Base-by-base conservation (phyloP, 2,329 filamentous ascomycete genomes). In the Penicillium sp. region DNA sequence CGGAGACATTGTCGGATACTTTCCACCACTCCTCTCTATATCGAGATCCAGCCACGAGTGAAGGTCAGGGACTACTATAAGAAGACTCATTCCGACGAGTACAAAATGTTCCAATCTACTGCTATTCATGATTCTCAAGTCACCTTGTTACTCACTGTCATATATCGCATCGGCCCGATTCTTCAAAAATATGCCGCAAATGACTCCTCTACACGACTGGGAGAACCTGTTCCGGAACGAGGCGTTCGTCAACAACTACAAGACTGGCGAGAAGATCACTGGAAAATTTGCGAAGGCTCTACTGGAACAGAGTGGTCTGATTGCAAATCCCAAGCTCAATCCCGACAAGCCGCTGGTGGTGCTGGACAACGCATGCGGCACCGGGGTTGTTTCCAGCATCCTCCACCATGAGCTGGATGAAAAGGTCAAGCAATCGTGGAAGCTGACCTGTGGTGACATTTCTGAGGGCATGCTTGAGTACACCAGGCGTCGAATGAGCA, bases 311-410 rank as follows among this genome's bases (percentile, higher is more conserved):
- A 56, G 57, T 28, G 56, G 56, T 9, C 23, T 68, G 4, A 13
- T 39, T 15, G 23, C 26, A 4, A n/a, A 43, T 4, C 39, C 51
- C 2, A 39, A 51, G 16, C 32, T 47, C 7, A 43, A 45, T 14
- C 43, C 39, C 9, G 36, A 54, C 7, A 36, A 38, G 7, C 50
- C 58, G 10, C 47, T 65, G 2, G 48, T 58, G 6, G 44, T 80
- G 16, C 54, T 81, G 8, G 78, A 81, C 42, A 71, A 71, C 46
- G 76, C 73, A 5, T 80, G 77, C 39, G 77, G 77, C 0, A 65
- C 68, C 3, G 78, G 76, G 0, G 64, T 76, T 11, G 62, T 78
- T 9, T 71, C 71, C 1, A 67, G 70, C 7, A 57, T 71, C 17
- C 50, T 79, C 10, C 69, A 76, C 40, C 54, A 55, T 7, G 55